Evolutionary conservation across 2,329 filamentous ascomycete species (phyloP).

Genomic region (Curvularia sp.): DNA sequence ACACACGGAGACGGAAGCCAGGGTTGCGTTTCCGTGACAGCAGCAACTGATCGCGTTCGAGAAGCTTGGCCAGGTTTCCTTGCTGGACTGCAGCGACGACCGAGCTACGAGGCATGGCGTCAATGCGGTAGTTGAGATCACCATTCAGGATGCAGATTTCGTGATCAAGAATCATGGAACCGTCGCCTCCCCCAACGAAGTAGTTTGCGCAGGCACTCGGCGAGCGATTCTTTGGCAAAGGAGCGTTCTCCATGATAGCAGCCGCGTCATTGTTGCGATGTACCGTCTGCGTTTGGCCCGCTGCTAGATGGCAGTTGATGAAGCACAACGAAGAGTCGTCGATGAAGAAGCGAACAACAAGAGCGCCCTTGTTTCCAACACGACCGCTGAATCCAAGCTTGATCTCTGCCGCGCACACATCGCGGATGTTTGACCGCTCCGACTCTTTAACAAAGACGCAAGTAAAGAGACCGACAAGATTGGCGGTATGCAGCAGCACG

Average conservation of each 20-base stretch:
- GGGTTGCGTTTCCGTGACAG: slow-evolving; percentile 89
- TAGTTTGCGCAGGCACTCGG: slow-evolving; percentile 72
- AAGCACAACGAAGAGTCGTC: slow-evolving; percentile 96
- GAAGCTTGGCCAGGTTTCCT: slow-evolving; percentile 81
- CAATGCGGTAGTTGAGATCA: slow-evolving; percentile 97
- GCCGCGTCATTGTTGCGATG: slow-evolving; percentile 92
- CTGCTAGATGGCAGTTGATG: slow-evolving; percentile 95
- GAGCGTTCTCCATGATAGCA: slow-evolving; percentile 80
- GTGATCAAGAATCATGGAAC: slow-evolving; percentile 92
- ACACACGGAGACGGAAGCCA: slow-evolving; percentile 84
- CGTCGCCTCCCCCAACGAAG: slow-evolving; percentile 91
- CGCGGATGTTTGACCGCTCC: slow-evolving; percentile 76
- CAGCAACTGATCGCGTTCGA: slow-evolving; percentile 92
- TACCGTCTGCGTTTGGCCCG: slow-evolving; percentile 88
- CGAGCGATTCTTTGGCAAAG: slow-evolving; percentile 77
- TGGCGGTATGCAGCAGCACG: slow-evolving; percentile 84
- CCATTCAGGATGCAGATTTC: slow-evolving; percentile 97
- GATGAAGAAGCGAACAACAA: slow-evolving; percentile 88
- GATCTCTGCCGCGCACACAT: slow-evolving; percentile 80
- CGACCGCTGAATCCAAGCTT: slow-evolving; percentile 96
- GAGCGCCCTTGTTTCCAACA: slow-evolving; percentile 95
- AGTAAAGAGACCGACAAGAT: slow-evolving; percentile 92
- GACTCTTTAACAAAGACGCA: slow-evolving; percentile 91
- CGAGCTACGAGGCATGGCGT: slow-evolving; percentile 92
- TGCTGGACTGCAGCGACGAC: slow-evolving; percentile 85